Conservation (phyloP, 306 rosid genomes). For the Alnus rubra region DNA sequence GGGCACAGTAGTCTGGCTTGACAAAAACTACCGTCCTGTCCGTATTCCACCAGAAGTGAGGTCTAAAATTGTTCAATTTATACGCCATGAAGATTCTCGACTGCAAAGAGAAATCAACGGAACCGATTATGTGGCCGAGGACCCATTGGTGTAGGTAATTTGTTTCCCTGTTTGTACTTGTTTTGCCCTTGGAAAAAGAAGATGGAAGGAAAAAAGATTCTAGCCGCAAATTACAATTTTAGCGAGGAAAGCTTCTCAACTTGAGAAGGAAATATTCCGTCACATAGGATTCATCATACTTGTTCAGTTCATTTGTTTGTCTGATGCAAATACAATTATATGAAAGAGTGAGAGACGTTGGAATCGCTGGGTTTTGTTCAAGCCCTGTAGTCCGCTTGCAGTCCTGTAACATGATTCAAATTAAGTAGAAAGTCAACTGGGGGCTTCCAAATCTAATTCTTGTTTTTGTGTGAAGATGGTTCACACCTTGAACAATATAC, state of each 20-base stretch:
- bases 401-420: neutral
- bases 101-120: neutral
- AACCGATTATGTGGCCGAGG: conserved; percentile 12
- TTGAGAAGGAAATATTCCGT: neutral
- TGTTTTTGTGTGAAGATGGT: neutral
- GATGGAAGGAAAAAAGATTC: neutral
- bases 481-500: neutral
- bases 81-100: conserved; percentile 44
- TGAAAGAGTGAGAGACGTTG: neutral
- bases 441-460: neutral
- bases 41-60: conserved; percentile 70
- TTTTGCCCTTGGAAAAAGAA: neutral
- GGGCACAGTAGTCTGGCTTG: conserved; percentile 83
- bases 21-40: conserved; percentile 68
- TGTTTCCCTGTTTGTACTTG: neutral
- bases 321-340: neutral
- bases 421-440: neutral
- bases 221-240: neutral
- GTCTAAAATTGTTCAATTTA: conserved; percentile 55
- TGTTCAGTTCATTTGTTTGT: neutral
- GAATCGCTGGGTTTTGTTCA: neutral
- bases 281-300: neutral
- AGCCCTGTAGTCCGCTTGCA: neutral
- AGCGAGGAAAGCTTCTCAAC: neutral
- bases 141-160: conserved; percentile 16